These are phyloP conservation scores for Sophora flavescens DNA, from an alignment of 306 rosid species.

Conservation along the genomic window DNA sequence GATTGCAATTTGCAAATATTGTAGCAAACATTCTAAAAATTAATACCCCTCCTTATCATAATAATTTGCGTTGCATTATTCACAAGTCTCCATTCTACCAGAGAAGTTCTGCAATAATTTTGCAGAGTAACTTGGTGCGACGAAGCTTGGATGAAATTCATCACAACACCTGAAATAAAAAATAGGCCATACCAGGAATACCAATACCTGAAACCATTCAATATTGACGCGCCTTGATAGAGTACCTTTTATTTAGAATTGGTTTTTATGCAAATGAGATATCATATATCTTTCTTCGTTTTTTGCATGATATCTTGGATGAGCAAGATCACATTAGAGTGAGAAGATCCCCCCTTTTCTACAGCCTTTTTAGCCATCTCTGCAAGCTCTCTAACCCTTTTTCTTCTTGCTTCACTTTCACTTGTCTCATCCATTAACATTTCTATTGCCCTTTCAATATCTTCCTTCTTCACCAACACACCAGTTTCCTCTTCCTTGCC, in stretches of 20 bases:
- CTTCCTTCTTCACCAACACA: slow-evolving; percentile 55
- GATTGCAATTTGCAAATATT: background rate
- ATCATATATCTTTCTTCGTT: background rate
- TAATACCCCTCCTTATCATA: background rate
- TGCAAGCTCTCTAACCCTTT: no score
- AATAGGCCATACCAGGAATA: slow-evolving; percentile 3
- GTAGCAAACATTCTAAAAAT: background rate
- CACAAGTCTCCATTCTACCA: background rate
- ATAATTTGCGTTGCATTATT: slow-evolving; percentile 15
- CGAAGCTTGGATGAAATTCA: slow-evolving; percentile 28
- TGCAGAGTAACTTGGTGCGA: slow-evolving; percentile 14
- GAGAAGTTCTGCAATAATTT: background rate
- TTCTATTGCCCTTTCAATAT: slow-evolving; percentile 56
- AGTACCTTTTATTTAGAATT: background rate
- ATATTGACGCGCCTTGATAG: no score
- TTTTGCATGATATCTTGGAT: slow-evolving; percentile 51
- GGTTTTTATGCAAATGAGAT: no score
- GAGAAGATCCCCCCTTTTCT: no score
- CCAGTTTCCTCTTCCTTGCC: slow-evolving; percentile 56
- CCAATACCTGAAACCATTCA: slow-evolving; percentile 42
- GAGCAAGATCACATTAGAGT: no score
- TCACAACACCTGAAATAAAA: slow-evolving; percentile 5
- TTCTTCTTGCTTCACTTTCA: no score
- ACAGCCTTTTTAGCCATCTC: no score
- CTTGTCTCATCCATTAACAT: no score